Conservation (phyloP, 257 asterid species). For the Solanum chmielewskii region DNA sequence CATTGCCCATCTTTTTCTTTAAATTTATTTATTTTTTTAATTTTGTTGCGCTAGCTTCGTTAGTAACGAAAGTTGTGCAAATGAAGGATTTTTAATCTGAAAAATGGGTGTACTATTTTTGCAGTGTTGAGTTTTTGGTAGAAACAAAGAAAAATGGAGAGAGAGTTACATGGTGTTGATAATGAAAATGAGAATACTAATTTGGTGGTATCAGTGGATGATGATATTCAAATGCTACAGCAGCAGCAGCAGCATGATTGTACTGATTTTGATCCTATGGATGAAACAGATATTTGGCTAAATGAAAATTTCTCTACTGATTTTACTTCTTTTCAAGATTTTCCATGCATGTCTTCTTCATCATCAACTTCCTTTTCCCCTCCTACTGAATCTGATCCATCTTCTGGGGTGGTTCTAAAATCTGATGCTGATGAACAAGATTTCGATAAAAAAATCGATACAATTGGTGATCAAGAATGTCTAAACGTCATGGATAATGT, state of each 20-base stretch:
- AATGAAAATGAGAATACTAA: constrained; percentile 7
- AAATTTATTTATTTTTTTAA: not conserved
- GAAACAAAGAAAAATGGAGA: not conserved
- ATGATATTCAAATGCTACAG: constrained; percentile 6
- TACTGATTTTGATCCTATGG: constrained; percentile 20
- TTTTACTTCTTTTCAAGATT: constrained; percentile 37
- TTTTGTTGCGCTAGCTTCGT: not conserved
- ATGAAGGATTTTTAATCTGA: not conserved
- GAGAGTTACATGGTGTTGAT: not conserved
- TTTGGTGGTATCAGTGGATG: not conserved
- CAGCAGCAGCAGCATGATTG: not conserved
- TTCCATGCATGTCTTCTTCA: constrained; percentile 33
- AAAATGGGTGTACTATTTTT: not conserved
- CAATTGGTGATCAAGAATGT: constrained; percentile 25
- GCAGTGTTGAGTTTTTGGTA: not conserved
- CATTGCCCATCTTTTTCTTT: not conserved
- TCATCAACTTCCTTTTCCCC: constrained; percentile 36
- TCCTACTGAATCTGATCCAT: constrained; percentile 14
- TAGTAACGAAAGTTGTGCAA: not conserved
- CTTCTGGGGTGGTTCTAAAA: constrained; percentile 27
- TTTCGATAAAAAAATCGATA: not conserved
- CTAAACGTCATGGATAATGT: constrained; percentile 49
- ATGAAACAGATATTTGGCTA: constrained; percentile 40
- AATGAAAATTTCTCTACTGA: constrained; percentile 33
- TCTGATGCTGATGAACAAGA: constrained; percentile 26